Evolutionary conservation across 371 early-diverging fungal genomes (phyloP).

Genomic region (Apophysomyces elegans): DNA sequence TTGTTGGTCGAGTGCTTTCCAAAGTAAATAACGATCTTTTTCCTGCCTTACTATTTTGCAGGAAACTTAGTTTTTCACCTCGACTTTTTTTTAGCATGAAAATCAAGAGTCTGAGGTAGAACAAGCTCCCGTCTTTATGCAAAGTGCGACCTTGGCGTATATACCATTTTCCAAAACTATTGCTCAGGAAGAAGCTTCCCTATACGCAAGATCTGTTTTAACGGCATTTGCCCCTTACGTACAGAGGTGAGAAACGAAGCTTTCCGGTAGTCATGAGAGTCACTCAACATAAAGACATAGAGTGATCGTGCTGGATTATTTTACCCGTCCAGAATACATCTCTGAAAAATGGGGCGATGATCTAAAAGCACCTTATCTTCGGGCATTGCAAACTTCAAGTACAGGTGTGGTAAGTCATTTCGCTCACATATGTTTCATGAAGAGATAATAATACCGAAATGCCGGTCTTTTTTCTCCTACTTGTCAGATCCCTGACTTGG

Average conservation of each 20-base stretch:
- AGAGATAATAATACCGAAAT: neutral
- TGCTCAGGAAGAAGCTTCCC: constrained; percentile 22
- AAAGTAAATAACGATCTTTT: constrained; percentile 9
- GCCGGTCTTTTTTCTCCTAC: neutral
- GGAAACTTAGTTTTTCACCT: no score
- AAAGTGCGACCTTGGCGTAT: neutral
- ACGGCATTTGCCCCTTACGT: constrained; percentile 2
- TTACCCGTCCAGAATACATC: constrained; percentile 37
- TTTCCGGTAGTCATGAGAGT: neutral
- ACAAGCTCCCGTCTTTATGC: neutral
- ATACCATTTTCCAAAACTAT: constrained; percentile 19
- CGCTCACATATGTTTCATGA: no score
- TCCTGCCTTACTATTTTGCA: neutral
- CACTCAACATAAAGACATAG: constrained; percentile 7
- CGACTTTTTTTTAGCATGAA: neutral
- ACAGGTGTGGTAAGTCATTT: constrained; percentile 1
- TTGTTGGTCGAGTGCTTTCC: constrained; percentile 5
- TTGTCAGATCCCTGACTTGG: constrained; percentile 5
- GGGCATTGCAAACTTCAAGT: constrained; percentile 38
- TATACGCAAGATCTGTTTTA: constrained; percentile 19
- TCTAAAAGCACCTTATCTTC: constrained; percentile 36
- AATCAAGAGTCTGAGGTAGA: neutral
- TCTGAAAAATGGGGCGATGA: constrained; percentile 25
- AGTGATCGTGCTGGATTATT: constrained; percentile 45
- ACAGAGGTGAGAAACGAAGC: constrained; percentile 16